These are phyloP conservation scores for Acanthamoeba castellanii DNA, from an alignment of 208 protist species.

Conservation along the genomic window DNA sequence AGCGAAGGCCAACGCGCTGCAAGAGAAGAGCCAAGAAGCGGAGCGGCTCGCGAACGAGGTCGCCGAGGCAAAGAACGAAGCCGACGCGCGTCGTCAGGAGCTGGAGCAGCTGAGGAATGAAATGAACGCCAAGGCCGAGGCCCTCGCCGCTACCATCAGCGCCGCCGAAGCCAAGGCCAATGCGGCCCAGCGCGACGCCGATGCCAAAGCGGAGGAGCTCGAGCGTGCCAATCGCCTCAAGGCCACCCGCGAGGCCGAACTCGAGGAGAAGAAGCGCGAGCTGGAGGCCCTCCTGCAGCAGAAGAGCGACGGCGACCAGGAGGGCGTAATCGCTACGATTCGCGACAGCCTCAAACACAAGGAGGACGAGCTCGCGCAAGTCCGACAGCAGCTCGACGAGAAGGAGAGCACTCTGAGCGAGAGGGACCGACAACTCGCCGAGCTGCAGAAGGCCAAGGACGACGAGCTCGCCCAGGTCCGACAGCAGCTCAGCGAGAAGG, in stretches of 20 bases:
- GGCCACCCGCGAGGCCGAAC: not conserved
- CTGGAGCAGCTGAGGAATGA: not conserved
- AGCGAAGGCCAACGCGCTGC: not conserved
- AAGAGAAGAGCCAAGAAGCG: not conserved
- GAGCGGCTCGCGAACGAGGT: not conserved
- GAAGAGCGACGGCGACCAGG: not conserved
- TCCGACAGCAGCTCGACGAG: not conserved
- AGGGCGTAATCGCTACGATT: not conserved
- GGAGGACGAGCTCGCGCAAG: not conserved
- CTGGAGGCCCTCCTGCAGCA: not conserved
- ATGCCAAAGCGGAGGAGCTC: not conserved
- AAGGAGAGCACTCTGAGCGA: no score
- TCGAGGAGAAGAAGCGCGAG: conserved; percentile 60
- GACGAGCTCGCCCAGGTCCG: not conserved
- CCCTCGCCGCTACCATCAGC: not conserved
- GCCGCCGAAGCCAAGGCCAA: not conserved
- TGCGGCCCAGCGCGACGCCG: not conserved
- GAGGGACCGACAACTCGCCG: no score
- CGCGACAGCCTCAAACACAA: conserved; percentile 10
- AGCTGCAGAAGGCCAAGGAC: no score
- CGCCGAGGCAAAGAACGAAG: not conserved
- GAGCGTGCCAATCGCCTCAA: not conserved
- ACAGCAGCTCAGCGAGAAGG: no score
- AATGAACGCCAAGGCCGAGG: not conserved
- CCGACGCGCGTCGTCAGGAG: no score